Conservation (phyloP, 2,329 filamentous ascomycete genomes). For the Venturia aucupariae region DNA sequence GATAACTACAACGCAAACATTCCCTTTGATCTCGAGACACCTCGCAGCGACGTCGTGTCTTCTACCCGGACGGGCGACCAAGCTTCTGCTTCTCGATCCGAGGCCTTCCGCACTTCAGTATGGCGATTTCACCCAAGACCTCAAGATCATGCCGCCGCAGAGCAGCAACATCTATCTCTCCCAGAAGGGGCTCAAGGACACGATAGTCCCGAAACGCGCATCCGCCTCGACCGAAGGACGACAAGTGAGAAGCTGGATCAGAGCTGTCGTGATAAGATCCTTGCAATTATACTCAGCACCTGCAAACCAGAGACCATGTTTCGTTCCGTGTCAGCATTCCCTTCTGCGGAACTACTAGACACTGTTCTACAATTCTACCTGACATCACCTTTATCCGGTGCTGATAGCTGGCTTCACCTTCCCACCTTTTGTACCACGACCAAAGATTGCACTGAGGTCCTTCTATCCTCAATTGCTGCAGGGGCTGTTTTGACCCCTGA, state of each 20-base stretch:
- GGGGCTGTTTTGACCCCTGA: constrained; percentile 52
- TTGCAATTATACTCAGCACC: constrained; percentile 54
- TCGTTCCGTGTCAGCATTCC: constrained; percentile 52
- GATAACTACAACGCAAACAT: constrained; percentile 37
- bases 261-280: constrained; percentile 46
- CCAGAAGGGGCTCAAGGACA: constrained; percentile 26
- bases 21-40: constrained; percentile 29
- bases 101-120: constrained; percentile 33
- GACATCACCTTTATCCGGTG: constrained; percentile 46
- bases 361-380: constrained; percentile 53
- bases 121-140: constrained; percentile 35
- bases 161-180: constrained; percentile 31
- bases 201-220: constrained; percentile 18
- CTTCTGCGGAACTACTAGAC: constrained; percentile 51
- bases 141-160: constrained; percentile 21
- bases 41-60: background rate
- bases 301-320: constrained; percentile 43
- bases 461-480: constrained; percentile 51
- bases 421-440: constrained; percentile 48
- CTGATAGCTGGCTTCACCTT: constrained; percentile 54
- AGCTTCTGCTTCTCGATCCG: constrained; percentile 18
- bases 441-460: constrained; percentile 46
- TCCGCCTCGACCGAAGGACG: constrained; percentile 32
- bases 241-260: constrained; percentile 33
- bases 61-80: constrained; percentile 16